A percentile compares a stretch with the other conserved stretches of the same genome.
These are phyloP conservation scores for Berkeleyomyces basicola DNA, from an alignment of 2,329 filamentous ascomycete genomes.

Conservation along the genomic window DNA sequence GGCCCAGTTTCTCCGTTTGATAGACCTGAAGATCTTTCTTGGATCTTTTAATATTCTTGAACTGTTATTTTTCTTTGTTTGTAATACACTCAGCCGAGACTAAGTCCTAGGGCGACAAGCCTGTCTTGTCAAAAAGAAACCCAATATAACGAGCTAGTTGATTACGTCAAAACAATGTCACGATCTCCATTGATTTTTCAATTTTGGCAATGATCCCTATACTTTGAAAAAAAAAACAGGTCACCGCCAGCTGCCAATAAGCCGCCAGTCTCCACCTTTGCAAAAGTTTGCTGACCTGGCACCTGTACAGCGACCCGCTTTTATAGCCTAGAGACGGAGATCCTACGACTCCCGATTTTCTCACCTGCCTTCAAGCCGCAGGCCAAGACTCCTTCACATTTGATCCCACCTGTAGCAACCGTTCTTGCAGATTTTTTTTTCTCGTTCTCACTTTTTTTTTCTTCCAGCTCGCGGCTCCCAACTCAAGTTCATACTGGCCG, in stretches of 20 bases:
- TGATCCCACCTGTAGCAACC: no score
- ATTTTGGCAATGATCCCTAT: background rate
- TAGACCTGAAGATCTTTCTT: no score
- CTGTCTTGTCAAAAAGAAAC: no score
- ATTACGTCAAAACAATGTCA: background rate
- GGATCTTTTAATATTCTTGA: no score
- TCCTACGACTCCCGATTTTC: background rate
- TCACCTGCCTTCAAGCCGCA: background rate
- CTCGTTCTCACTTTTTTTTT: background rate
- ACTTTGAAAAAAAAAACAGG: background rate
- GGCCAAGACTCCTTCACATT: background rate
- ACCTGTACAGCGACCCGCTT: background rate
- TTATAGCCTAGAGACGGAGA: background rate
- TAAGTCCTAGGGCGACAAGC: no score
- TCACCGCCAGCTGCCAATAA: background rate
- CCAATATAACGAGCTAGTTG: no score
- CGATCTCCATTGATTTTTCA: background rate
- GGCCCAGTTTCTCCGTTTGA: no score
- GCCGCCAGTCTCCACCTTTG: background rate
- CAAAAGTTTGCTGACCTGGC: background rate
- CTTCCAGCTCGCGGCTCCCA: background rate
- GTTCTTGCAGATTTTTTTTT: constrained; percentile 1
- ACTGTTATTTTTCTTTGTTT: no score
- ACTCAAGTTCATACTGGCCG: no score
- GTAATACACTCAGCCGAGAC: no score